phyloP scores from a whole-genome alignment of 148 eudicot species.

The Selenicereus undatus region DNA sequence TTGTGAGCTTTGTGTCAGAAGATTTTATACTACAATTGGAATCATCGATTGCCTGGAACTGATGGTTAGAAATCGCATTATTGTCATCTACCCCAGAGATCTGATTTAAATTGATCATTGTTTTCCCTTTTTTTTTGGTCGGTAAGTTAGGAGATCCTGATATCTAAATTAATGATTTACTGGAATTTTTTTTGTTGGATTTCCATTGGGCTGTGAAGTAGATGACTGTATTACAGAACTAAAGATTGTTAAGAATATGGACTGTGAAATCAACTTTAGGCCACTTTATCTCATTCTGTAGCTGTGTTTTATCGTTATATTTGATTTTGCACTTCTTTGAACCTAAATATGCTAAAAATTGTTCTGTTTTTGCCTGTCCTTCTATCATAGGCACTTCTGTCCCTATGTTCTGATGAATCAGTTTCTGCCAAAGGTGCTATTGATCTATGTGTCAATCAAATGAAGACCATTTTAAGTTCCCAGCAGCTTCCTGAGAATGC shows the following conservation, averaged over 20 bases:
- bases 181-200: background rate
- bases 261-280: background rate
- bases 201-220: background rate
- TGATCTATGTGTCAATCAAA: constrained; percentile 84
- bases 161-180: background rate
- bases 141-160: too few relatives aligned
- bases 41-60: background rate
- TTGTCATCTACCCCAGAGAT: background rate
- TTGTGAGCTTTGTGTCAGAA: background rate
- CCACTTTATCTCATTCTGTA: background rate
- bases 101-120: too few relatives aligned
- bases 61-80: background rate
- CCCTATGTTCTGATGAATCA: constrained; percentile 78
- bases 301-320: background rate
- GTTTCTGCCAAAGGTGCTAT: constrained; percentile 85
- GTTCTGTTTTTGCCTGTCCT: background rate
- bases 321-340: background rate
- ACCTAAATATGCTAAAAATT: constrained; percentile 10
- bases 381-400: constrained; percentile 70
- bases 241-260: background rate
- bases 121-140: too few relatives aligned
- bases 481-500: constrained; percentile 83
- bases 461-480: constrained; percentile 72
- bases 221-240: background rate
- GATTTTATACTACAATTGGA: background rate